These are phyloP conservation scores for Tolypocladium endophyticum DNA, from an alignment of 2,329 filamentous ascomycete species.

Conservation along the genomic window DNA sequence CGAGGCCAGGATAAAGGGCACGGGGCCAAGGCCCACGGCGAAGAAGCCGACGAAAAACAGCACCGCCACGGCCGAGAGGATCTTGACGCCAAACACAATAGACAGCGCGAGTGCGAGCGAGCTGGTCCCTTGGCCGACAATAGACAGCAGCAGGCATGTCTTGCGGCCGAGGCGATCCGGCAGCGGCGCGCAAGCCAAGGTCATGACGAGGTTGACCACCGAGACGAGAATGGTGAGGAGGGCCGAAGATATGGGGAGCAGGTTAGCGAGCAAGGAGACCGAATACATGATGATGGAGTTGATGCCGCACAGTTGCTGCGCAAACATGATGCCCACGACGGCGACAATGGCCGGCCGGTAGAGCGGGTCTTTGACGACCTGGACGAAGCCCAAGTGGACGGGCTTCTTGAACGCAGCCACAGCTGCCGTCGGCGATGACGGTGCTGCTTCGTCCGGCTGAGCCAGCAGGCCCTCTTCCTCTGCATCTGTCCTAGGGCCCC, in stretches of 20 bases:
- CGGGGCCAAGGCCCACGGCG: constrained; percentile 80
- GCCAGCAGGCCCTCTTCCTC: constrained; percentile 65
- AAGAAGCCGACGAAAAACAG: constrained; percentile 83
- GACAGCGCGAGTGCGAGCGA: constrained; percentile 70
- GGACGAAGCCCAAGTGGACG: constrained; percentile 46
- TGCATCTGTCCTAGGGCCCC: constrained; percentile 24
- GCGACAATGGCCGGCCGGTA: constrained; percentile 69
- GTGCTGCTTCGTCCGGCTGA: constrained; percentile 12
- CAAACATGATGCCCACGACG: constrained; percentile 82
- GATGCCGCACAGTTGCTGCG: constrained; percentile 87
- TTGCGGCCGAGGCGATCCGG: constrained; percentile 85
- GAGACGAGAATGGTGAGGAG: constrained; percentile 83
- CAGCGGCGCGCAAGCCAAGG: constrained; percentile 69
- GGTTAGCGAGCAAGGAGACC: constrained; percentile 71
- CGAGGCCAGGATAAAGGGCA: constrained; percentile 87
- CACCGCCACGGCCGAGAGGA: constrained; percentile 71
- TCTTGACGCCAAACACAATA: constrained; percentile 61
- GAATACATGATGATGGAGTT: constrained; percentile 99
- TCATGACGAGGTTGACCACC: constrained; percentile 74
- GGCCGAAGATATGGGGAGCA: constrained; percentile 73
- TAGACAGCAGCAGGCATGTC: constrained; percentile 70
- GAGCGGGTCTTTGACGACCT: constrained; percentile 55
- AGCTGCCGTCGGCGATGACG: constrained; percentile 1
- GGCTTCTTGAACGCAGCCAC: constrained; percentile 8
- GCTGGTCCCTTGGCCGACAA: constrained; percentile 72